Evolutionary conservation across 2,329 filamentous ascomycete species (phyloP), one percentile per base, ranked within the genome.

Genomic region (Aspergillus ochraceus): DNA sequence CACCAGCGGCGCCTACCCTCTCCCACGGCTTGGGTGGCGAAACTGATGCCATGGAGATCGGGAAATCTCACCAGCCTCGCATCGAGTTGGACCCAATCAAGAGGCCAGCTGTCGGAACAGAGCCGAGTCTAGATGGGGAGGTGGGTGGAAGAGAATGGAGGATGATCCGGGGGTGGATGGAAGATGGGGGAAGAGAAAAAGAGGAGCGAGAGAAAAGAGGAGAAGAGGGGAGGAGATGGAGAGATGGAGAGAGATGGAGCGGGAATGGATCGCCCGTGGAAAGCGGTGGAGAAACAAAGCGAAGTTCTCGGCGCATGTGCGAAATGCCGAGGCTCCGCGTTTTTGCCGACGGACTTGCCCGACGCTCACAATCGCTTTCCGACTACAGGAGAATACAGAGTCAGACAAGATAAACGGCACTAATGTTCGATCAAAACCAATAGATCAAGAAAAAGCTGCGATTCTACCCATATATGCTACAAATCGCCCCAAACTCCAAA

Each of bases 11-110:
- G 77, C 89, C 90, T 66, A 88, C 85, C 76, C 89, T 86, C 80
- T 99, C 95, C 95, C 95, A 99, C 51, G 95, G 95, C 80, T 99
- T 99, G 58, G 95, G 95, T 73, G 95, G 95, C 77, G 94, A 97
- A 65, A 81, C 80, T 66, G 83, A 80, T 70, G 84, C 83, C 84
- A 87, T 86, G 65, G 68, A 64, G 64, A 67, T 59, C 61, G 61
- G 57, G 49, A 59, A 57, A 55, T 63, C 59, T 71, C 65, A 72
- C 57, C 62, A 67, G 61, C 57, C 60, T 70, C 59, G 68, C 73
- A 76, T 76, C 58, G 65, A 69, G 66, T 58, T 54, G 22, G 52
- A 61, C 54, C 53, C 57, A 46, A 60, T 42, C 51, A 59, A 24
- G 54, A 58, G 32, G 53, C 32, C 22, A 58, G 52, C 55, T 42